Evolutionary conservation across 129 eudicot genomes (phyloP).

Genomic region (Flaveria sonorensis): DNA sequence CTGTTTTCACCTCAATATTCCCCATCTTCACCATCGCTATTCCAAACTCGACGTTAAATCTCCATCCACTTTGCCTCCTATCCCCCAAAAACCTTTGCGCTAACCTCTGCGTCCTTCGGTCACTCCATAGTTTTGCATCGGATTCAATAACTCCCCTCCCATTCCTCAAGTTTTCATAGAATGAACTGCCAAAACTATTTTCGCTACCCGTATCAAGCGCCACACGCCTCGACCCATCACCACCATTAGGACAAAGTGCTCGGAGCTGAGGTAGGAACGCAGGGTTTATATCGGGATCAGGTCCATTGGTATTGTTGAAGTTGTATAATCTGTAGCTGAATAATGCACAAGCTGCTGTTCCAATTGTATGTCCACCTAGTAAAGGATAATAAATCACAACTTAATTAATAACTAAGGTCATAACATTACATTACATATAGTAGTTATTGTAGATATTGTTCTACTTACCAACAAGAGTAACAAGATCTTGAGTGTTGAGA

Average conservation of each 20-base stretch:
- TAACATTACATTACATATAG: not conserved
- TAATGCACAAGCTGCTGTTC: slow-evolving; percentile 64
- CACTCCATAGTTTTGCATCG: slow-evolving; percentile 64
- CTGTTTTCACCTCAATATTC: slow-evolving; percentile 55
- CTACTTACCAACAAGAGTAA: slow-evolving; percentile 70
- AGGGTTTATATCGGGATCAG: slow-evolving; percentile 58
- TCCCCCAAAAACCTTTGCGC: slow-evolving; percentile 55
- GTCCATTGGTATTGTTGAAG: slow-evolving; percentile 46
- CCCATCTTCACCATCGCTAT: slow-evolving; percentile 84
- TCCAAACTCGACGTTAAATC: slow-evolving; percentile 59
- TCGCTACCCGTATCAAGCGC: slow-evolving; percentile 59
- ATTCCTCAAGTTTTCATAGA: slow-evolving; percentile 48
- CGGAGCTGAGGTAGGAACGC: slow-evolving; percentile 53
- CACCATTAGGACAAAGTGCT: slow-evolving; percentile 56
- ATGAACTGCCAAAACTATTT: slow-evolving; percentile 48
- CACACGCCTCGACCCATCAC: slow-evolving; percentile 47
- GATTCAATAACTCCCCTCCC: slow-evolving; percentile 68
- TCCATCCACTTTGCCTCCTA: slow-evolving; percentile 29
- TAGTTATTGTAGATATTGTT: not conserved
- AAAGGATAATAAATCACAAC: not conserved
- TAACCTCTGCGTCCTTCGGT: slow-evolving; percentile 41
- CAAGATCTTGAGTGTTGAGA: slow-evolving; percentile 62
- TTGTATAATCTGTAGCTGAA: slow-evolving; percentile 72
- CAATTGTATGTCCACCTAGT: slow-evolving; percentile 84
- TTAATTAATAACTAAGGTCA: not conserved